Evolutionary conservation across 1,284 basidiomycete genomes (phyloP), one percentile per base, ranked within the genome.

Genomic region (Hemileccinum hortonii): DNA sequence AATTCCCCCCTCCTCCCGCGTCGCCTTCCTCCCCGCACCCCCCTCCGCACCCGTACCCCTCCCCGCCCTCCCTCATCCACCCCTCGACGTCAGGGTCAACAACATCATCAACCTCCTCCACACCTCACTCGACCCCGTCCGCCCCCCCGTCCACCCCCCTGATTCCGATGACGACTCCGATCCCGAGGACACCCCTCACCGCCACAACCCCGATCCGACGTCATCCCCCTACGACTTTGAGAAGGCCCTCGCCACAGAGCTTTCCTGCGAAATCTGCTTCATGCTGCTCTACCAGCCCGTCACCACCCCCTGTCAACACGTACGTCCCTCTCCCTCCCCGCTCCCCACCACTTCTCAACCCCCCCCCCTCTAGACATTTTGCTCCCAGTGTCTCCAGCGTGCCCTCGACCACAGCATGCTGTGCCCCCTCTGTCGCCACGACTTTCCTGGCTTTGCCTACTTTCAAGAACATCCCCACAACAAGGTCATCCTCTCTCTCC

Each of bases 281-380:
- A 79, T 82, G 66, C 73, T 96, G 36, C 76, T 95, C 53, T 86
- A 87, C 73, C 83, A 92, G 57, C 94, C 94, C 2, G 77, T 95
- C 52, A 98, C 95, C 9, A 92, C 94, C 2, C 90, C 91, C 4
- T 98, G 95, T 69, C 94, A 96, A 67, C 94, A 98, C 73, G 90
- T 90, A 66, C 68, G 89, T 76, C 29, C n/a, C n/a, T 48, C 47
- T 44, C 51, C 46, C 40, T 41, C 50, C 44, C 42, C 57, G 24
- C 32, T 29, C 44, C 21, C 38, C 51, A 37, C 15, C 47, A 29
- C 43, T 16, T 33, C 44, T 55, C 61, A 65, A n/a, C n/a, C 54
- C 54, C 43, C 33, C 39, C 32, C 29, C 29, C 10, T 19, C 4
- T 65, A 94, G 89, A 95, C 94, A 0, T 98, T 95, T 71, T 98